Base-by-base conservation (phyloP, 345 rosid genomes). In the Dovyalis caffra region DNA sequence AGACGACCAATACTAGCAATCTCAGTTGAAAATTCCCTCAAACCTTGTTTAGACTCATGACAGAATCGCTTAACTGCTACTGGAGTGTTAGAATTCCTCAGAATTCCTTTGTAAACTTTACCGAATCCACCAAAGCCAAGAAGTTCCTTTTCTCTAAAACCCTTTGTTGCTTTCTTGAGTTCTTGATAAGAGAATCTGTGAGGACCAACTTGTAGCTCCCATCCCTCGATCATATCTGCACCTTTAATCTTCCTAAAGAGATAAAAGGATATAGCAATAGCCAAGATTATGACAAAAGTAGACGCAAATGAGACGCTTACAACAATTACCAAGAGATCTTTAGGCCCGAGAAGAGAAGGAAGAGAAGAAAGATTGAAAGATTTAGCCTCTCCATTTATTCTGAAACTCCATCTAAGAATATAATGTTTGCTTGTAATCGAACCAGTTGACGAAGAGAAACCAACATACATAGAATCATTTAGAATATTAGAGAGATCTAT, bases 381-480 rank as follows among this genome's bases (percentile, higher is more conserved):
- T 69, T 79, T 16, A 34, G 97, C 94, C 47, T 87, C 86, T 21
- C 94, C 91, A 73, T 83, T 85, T 84, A 87, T 84, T 76, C 78
- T 76, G 51, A 95, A 93, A 83, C 91, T 95, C 99, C 99, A 95
- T 25, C 97, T 97, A 81, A 91, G 76, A 43, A 95, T 56, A 82
- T 91, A 93, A 70, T 93, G 99, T 23, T 84, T 68, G 79, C 97
- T 91, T 35, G 92, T 87, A 34, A 95, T 83, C 87, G 85, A 73
- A 23, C 99, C 99, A 12, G 99, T 95, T 0, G 99, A 88, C 66
- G 97, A 75, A 26, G 99, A 89, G 84, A 95, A 95, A 32, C 98
- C 98, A 37, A 95, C 89, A 77, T 83, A 92, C 97, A 95, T 91
- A 23, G 57, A 73, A 37, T 90, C 96, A 69, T 79, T 70, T 8